Evolutionary conservation across 2,329 filamentous ascomycete species (phyloP), one percentile per base, ranked within the genome.

Genomic region (Aspergillus tanneri): DNA sequence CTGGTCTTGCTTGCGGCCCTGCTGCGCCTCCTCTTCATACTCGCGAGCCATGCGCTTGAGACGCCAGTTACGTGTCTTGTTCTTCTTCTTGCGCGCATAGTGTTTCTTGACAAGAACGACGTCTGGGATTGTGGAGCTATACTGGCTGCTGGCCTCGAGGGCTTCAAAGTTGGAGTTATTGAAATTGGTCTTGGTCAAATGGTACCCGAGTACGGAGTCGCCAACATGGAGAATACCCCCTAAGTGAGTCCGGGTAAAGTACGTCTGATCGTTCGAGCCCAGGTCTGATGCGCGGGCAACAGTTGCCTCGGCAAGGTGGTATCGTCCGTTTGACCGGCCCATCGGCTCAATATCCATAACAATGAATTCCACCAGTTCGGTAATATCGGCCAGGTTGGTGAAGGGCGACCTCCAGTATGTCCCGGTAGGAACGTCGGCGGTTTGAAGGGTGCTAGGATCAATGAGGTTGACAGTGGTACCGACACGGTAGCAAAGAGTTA

Each of bases 81-180:
- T 81, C 82, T 92, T 95, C 77, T 87, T 85, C 72, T 87, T 87
- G 60, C 88, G 84, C 49, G 87, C 84, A 73, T 95, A 99, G 79
- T 89, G 85, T 72, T 99, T 99, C 90, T 95, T 97, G 69, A 99
- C 90, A 3, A 99, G 80, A 5, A 99, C 75, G 0, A 97, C 93
- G 63, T 99, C 93, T 0, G 93, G 93, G 47, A 99, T 88, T 3
- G 80, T 84, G 3, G 84, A 86, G 2, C 82, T 77, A 72, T 95
- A 92, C 42, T 85, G 83, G 68, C 83, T 83, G 44, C 85, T 90
- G 42, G 80, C 72, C 70, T 96, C 90, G 25, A 96, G 80, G 4
- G 85, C 87, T 59, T 96, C 90, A 58, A 87, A 90, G 58, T 95
- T 81, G 8, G 80, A 77, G 66, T 90, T 93, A 79, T 99, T 97